Base-by-base conservation (phyloP, 148 eudicot species). In the Cornus controversa region DNA sequence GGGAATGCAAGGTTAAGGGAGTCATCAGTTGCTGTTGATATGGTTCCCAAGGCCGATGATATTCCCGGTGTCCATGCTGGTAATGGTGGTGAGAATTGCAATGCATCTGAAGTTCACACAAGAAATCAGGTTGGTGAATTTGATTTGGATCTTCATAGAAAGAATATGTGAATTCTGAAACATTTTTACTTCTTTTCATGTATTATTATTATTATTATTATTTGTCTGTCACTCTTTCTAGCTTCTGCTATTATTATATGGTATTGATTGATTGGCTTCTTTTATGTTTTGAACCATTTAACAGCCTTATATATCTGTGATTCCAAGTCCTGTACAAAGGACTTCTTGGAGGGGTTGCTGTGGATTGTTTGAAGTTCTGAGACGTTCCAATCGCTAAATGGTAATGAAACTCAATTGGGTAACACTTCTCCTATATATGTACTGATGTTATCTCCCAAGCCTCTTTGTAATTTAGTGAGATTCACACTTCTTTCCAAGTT, bases 31-130 rank as follows among this genome's bases (percentile, higher is more conserved):
- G 71, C 34, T 40, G 45, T 40, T 37, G 71, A 28, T 14, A 7
- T 31, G 14, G 6, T 11, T 20, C 70, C 45, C 45, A 40, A n/a
- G n/a, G 45, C 45, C 1, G 45, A 40, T 40, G 45, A 40, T 1
- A 9, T 40, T 40, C 45, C 45, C 7, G 45, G 45, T 16, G 8
- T 27, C 47, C 8, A 5, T 18, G 20, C 1, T 53, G 15, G 16
- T 71, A 22, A 47, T 25, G 74, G 27, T 10, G 36, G 57, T 10
- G 23, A 53, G 57, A 29, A 71, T 26, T 18, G 62, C 26, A 54
- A 50, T 24, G 36, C 8, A 57, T 9, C 74, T 71, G 36, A 53
- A 50, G 36, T 50, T 53, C 74, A 53, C 74, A 71, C 74, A 15
- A 58, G 3, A 27, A 53, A 71, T 16, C 64, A 27, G 74, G 74